These are phyloP conservation scores for Aureobasidium sp. DNA, from an alignment of 2,329 filamentous ascomycete genomes.

Conservation along the genomic window DNA sequence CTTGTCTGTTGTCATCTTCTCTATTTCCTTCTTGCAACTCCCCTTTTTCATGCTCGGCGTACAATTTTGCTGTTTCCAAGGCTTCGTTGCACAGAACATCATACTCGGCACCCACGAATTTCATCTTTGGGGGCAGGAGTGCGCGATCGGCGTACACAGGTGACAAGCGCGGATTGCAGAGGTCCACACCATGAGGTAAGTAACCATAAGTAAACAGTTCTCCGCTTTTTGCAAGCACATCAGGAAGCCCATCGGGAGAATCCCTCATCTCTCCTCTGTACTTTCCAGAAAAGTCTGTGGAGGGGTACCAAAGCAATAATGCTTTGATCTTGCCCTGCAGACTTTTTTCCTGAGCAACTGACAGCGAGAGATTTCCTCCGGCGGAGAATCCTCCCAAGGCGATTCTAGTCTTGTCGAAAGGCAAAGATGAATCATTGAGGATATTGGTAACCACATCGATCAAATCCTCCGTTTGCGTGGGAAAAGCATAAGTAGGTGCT, in stretches of 20 bases:
- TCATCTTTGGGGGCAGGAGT: background rate
- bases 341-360: background rate
- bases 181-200: background rate
- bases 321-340: background rate
- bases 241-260: background rate
- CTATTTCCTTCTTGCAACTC: background rate
- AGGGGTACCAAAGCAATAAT: constrained; percentile 2
- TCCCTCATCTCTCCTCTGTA: background rate
- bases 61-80: background rate
- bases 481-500: background rate
- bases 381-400: constrained; percentile 7
- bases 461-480: background rate
- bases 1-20: background rate
- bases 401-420: background rate
- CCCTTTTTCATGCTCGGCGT: background rate
- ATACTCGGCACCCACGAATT: constrained; percentile 4
- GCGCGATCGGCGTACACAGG: background rate
- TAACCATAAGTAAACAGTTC: constrained; percentile 8
- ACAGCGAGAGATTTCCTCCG: constrained; percentile 2
- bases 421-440: background rate
- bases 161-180: background rate
- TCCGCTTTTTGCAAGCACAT: background rate
- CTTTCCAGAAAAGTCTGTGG: background rate
- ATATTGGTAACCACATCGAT: background rate
- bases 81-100: constrained; percentile 10